Evolutionary conservation across 371 early-diverging fungal species (phyloP).

Genomic region (Mucor circinelloides): DNA sequence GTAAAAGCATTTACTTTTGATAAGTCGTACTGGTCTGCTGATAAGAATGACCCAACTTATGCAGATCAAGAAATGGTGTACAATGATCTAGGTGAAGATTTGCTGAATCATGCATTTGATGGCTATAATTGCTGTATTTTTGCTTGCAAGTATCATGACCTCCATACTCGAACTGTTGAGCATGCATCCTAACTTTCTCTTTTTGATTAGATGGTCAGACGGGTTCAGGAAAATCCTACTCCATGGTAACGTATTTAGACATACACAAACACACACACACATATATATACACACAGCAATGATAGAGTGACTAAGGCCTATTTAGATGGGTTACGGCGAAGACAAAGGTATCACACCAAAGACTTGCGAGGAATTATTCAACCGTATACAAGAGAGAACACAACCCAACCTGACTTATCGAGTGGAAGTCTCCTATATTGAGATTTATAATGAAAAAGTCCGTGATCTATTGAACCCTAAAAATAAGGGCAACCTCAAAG

Average conservation of each 20-base stretch:
- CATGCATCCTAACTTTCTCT: no score
- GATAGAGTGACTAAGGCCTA: background rate
- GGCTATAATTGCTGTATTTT: constrained; percentile 91
- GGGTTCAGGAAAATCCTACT: constrained; percentile 83
- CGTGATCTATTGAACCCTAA: constrained; percentile 89
- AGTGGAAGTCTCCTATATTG: constrained; percentile 87
- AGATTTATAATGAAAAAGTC: constrained; percentile 88
- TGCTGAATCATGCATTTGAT: constrained; percentile 86
- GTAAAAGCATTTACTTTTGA: constrained; percentile 81
- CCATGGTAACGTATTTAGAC: constrained; percentile 55
- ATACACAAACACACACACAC: background rate
- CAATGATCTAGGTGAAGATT: constrained; percentile 71
- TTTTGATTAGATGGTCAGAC: constrained; percentile 90
- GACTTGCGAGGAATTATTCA: constrained; percentile 78
- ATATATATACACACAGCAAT: background rate
- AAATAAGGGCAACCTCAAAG: constrained; percentile 78
- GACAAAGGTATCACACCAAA: constrained; percentile 85
- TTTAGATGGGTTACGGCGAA: constrained; percentile 68
- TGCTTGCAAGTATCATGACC: constrained; percentile 66
- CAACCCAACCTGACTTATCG: constrained; percentile 59
- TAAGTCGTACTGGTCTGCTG: constrained; percentile 84
- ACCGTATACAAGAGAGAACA: constrained; percentile 54
- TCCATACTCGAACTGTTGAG: no score
- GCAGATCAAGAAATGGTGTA: constrained; percentile 82
- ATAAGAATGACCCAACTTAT: constrained; percentile 63